Base-by-base conservation (phyloP, 1,284 basidiomycete species). In the Golubevia pallescens region DNA sequence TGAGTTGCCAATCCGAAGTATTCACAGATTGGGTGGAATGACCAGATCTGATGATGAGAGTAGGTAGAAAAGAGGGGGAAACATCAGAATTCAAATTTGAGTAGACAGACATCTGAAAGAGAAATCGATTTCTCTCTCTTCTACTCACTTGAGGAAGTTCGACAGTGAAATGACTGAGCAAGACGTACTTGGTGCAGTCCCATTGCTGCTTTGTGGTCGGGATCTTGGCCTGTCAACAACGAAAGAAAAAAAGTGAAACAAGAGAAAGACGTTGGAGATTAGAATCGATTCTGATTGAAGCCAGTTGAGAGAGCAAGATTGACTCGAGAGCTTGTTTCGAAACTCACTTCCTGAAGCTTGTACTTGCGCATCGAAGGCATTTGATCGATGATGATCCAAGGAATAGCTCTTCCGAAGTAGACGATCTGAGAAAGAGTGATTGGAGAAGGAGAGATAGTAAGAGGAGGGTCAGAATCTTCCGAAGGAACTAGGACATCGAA, bases 131-230 rank as follows among this genome's bases (percentile, higher is more conserved):
- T 5, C 34, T 38, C 34, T 4, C 34, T 4, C 10, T 10, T 48
- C 42, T 48, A 67, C 91, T 74, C 74, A 94, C 93, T 69, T 90
- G 89, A 14, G 96, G 96, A 10, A 95, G 88, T 87, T 99, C 96
- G 74, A 97, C 92, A 51, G 95, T 96, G 85, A 99, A 97, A 86
- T 99, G 97, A 13, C 93, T 95, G 84, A 94, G 91, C 4, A 99
- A 89, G 32, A 99, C 96, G 79, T 92, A 91, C 87, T 95, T 96
- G 48, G 94, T 97, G 88, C 95, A 97, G 72, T 94, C 92, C 94
- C 94, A 97, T 86, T 98, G 94, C 85, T 97, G 93, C 66, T 88
- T 87, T 0, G 89, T 75, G 1, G 93, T 91, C 2, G 95, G 93
- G 0, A 93, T 83, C 87, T 97, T 97, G 79, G 85, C 84, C 84